A percentile compares a stretch with the other conserved stretches of the same genome.
Evolutionary conservation across 2,329 filamentous ascomycete genomes (phyloP).

Genomic region (Chlorencoelia australis): DNA sequence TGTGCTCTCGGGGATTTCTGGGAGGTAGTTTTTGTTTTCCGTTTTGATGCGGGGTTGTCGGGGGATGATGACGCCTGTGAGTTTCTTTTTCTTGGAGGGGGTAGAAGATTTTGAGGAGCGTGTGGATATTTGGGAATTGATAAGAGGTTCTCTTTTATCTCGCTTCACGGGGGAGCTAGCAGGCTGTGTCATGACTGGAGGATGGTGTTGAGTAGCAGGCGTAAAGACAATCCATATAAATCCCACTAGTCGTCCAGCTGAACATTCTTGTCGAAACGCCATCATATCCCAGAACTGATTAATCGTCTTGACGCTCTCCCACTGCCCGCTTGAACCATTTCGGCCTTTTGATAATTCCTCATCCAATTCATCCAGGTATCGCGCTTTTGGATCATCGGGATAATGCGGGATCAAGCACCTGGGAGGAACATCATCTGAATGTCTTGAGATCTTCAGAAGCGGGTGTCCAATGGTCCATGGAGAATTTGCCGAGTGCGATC

Average conservation of each 20-base stretch:
- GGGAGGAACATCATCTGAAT: conserved; percentile 58
- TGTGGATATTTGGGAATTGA: conserved; percentile 6
- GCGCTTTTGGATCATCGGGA: conserved; percentile 89
- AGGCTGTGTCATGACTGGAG: conserved; percentile 3
- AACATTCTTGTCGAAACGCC: conserved; percentile 93
- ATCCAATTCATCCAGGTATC: conserved; percentile 82
- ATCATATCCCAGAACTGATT: conserved; percentile 99
- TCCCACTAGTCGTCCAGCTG: conserved; percentile 80
- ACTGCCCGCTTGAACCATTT: conserved; percentile 52
- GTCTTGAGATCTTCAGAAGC: conserved; percentile 54
- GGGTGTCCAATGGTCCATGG: conserved; percentile 62
- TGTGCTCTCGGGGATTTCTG: conserved; percentile 41
- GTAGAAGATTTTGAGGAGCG: conserved; percentile 4
- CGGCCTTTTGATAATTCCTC: conserved; percentile 59
- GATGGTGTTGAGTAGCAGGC: conserved; percentile 17
- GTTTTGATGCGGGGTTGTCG: conserved; percentile 58
- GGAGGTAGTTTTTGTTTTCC: conserved; percentile 38
- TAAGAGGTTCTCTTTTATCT: neutral
- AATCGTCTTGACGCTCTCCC: conserved; percentile 74
- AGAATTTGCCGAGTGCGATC: conserved; percentile 4
- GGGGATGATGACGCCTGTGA: conserved; percentile 51
- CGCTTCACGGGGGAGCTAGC: conserved; percentile 19
- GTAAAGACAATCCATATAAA: conserved; percentile 86
- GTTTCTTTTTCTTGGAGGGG: conserved; percentile 37
- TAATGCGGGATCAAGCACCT: conserved; percentile 82